These are phyloP conservation scores for Effrenium voratum DNA, from an alignment of 73 alveolate species.

Conservation along the genomic window DNA sequence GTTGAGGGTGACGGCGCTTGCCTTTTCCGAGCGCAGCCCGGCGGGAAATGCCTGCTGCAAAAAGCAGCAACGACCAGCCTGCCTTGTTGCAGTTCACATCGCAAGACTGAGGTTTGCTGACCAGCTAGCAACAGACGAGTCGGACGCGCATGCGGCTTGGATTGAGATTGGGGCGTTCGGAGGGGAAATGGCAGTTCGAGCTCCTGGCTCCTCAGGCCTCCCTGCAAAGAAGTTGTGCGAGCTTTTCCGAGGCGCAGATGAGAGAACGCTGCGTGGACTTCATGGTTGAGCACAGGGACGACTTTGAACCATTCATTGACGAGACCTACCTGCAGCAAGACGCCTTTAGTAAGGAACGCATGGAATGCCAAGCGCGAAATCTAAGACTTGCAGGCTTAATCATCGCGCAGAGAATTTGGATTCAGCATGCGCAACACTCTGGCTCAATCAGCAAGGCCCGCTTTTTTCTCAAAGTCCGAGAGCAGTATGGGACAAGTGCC, in stretches of 20 bases:
- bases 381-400: neutral
- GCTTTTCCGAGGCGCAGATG: conserved; percentile 48
- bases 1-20: conserved; percentile 91
- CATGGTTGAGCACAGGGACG: conserved; percentile 79
- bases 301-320: conserved; percentile 83
- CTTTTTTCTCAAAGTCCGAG: too few species aligned
- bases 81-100: too few species aligned
- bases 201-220: neutral
- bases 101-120: conserved; percentile 53
- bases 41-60: too few species aligned
- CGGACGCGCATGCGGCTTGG: conserved; percentile 68
- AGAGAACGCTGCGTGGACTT: conserved; percentile 80
- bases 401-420: neutral
- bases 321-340: neutral
- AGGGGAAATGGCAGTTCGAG: neutral
- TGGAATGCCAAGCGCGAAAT: neutral
- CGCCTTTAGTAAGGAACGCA: too few species aligned
- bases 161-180: neutral
- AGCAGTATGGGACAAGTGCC: conserved; percentile 76
- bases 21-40: conserved; percentile 63
- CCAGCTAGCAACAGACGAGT: conserved; percentile 75
- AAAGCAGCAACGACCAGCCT: too few species aligned
- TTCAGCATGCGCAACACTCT: too few species aligned
- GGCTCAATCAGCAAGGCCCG: too few species aligned
- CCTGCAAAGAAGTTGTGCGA: neutral